Base-by-base conservation (phyloP, 148 eudicot species). In the Silene latifolia region DNA sequence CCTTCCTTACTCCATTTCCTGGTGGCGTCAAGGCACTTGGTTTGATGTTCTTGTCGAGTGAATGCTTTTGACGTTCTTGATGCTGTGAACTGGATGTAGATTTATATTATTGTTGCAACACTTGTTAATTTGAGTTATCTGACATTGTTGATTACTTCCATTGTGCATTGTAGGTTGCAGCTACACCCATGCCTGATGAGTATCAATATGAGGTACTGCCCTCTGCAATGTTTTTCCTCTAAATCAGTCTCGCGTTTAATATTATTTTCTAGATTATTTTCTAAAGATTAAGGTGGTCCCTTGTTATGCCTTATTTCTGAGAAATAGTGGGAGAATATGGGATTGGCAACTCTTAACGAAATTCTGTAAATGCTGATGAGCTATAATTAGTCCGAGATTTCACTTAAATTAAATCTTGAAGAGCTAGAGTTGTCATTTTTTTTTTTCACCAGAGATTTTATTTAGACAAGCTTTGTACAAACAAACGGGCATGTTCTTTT, bases 111-210 rank as follows among this genome's bases (percentile, higher is more conserved):
- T 13, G 64, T 2, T 54, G 21, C 2, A 12, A 15, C 56, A 51
- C 56, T 51, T 14, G 56, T 12, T 51, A 51, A 11, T 51, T 51
- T 39, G 44, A 39, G 44, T 39, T 51, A 51, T 51, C 18, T 51
- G 4, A 51, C 56, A 51, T 51, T 13, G 56, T 17, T 10, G 46
- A 72, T 32, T 65, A 67, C 47, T 13, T 48, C 56, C 61, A 47
- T 18, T 77, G 63, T 76, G 78, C 65, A 75, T 80, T 79, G 80
- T 72, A 93, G 98, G 85, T 93, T 82, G 83, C 66, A 81, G 88
- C 86, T 75, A 87, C 96, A 44, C 60, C 78, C 75, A 93, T 93
- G 98, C 98, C 93, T 7, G 88, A 82, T 63, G 96, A 90, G 72
- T 89, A 87, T 74, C 92, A 20, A 25, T 86, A 91, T 72, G 88